Evolutionary conservation across 106 monocot species (phyloP).

Genomic region (Dendrobium catenatum): DNA sequence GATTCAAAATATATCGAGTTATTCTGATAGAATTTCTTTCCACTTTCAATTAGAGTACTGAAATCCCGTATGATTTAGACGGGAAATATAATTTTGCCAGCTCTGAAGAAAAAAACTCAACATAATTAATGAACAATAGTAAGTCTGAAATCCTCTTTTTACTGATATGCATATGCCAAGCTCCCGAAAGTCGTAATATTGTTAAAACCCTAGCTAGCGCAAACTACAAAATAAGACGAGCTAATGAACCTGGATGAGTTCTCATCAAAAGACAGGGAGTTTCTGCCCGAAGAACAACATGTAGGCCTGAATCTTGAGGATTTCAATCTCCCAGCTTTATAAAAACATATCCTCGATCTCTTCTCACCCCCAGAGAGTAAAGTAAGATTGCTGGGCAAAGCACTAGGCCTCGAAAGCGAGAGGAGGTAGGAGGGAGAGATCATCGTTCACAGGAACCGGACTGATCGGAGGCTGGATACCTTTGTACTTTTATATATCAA

Average conservation of each 20-base stretch:
- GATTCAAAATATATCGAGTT: too few relatives aligned
- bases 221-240: background rate
- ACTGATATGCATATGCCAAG: too few relatives aligned
- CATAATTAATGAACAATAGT: background rate
- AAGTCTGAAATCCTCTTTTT: background rate
- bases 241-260: background rate
- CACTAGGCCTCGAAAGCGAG: background rate
- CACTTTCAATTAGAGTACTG: background rate
- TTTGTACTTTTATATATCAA: too few relatives aligned
- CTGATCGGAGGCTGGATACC: background rate
- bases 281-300: background rate
- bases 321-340: background rate
- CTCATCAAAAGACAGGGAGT: background rate
- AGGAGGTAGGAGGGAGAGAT: background rate
- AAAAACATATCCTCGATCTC: background rate
- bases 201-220: background rate
- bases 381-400: background rate
- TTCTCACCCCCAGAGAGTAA: background rate
- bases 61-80: background rate
- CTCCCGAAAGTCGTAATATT: too few relatives aligned
- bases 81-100: background rate
- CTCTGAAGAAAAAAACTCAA: background rate
- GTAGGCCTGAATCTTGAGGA: background rate
- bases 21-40: too few relatives aligned
- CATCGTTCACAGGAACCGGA: background rate